Evolutionary conservation across 2,329 filamentous ascomycete genomes (phyloP), one percentile per base, ranked within the genome.

Genomic region (Penicillium sp.): DNA sequence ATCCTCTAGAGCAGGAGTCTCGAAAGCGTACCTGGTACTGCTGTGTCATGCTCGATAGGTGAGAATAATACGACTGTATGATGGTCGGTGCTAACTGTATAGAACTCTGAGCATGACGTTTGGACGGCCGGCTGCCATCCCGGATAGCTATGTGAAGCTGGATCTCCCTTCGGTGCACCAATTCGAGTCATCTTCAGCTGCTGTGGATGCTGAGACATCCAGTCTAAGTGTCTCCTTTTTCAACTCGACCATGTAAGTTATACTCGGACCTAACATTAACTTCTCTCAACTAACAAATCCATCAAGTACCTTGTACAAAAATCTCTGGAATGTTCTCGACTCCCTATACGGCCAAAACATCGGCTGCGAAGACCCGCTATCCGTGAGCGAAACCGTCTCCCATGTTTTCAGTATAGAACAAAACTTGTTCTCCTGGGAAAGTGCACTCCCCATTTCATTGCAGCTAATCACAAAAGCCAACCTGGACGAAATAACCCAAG

Each of bases 61-160:
- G 59, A 33, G 65, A 20, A 35, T 9, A 15, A 14, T 27, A 9
- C 2, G 23, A 2, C 25, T 22, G 6, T n/a, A 20, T 12, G 9
- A 23, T 33, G 15, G 2, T 11, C 3, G 12, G 41, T 33, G 22
- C 40, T 43, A 11, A 23, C 27, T 6, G 51, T 37, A 4, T 45
- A 78, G 74, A 55, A 76, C 75, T 7, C 61, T 82, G 44, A 80
- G 79, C 58, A 81, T 82, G 75, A 82, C 79, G 0, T 80, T 82
- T 57, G 80, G 80, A 2, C 69, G 81, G 0, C 81, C 80, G 0
- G 67, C 73, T 1, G 67, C 74, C 0, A 81, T 82, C 18, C 76
- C 77, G 1, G 73, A 80, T 3, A 70, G 70, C 33, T 77, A 79
- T 37, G 67, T 81, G 37, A 70, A 70, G 49, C 60, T 78, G 1